Percentiles rank a stretch among this genome's conserved stretches.
Evolutionary conservation across 2,329 filamentous ascomycete genomes (phyloP).

Genomic region (Raffaelea deltoideospora): DNA sequence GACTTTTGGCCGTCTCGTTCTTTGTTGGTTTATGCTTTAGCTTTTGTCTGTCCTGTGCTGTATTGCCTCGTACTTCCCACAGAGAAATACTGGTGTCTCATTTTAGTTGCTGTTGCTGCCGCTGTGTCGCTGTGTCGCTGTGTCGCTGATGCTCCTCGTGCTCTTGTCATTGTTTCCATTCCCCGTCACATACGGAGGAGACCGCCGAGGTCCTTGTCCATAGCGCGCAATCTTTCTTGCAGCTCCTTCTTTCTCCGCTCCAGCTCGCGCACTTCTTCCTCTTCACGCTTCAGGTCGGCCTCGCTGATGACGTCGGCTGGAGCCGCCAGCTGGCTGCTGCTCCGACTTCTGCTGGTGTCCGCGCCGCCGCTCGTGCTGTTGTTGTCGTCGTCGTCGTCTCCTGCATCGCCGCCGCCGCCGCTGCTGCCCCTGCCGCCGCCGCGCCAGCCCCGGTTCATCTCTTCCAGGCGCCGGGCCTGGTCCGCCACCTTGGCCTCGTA

Average conservation of each 20-base stretch:
- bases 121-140: no score
- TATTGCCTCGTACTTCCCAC: not conserved
- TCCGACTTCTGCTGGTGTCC: no score
- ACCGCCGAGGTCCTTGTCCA: constrained; percentile 41
- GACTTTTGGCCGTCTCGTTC: not conserved
- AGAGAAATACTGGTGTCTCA: no score
- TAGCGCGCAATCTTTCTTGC: constrained; percentile 33
- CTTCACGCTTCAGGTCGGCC: constrained; percentile 53
- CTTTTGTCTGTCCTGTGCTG: not conserved
- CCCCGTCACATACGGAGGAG: constrained; percentile 32
- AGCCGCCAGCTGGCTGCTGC: constrained; percentile 16
- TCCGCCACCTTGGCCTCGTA: constrained; percentile 69
- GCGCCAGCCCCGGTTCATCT: constrained; percentile 52
- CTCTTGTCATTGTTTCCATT: no score
- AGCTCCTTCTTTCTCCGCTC: constrained; percentile 41
- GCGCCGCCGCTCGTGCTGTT: constrained; percentile 12
- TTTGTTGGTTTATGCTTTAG: not conserved
- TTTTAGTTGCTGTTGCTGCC: no score
- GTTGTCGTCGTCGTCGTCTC: constrained; percentile 24
- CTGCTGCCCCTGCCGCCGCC: constrained; percentile 37
- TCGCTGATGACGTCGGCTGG: constrained; percentile 36
- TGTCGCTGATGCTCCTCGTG: no score
- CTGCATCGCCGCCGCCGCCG: constrained; percentile 29
- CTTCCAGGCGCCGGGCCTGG: constrained; percentile 58
- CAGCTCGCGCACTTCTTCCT: constrained; percentile 46